These are phyloP conservation scores for Hyphodiscus hymeniophilus DNA, from an alignment of 495 filamentous ascomycete genomes.

Conservation along the genomic window DNA sequence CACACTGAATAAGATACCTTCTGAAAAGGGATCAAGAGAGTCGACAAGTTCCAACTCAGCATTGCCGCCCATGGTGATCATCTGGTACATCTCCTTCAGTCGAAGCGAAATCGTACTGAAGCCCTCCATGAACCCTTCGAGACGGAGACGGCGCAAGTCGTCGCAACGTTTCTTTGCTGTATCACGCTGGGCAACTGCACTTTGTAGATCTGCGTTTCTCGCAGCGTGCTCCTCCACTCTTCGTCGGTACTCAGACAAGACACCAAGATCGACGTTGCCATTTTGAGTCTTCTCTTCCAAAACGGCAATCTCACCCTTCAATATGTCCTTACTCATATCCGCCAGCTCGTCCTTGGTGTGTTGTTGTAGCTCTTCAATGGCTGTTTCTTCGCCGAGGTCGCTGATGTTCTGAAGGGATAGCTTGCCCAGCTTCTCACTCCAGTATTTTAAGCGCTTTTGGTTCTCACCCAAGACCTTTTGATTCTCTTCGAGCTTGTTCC, in stretches of 20 bases:
- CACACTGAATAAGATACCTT: slow-evolving; percentile 92
- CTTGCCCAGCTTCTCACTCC: slow-evolving; percentile 82
- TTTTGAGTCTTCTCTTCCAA: slow-evolving; percentile 92
- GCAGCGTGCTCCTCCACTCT: slow-evolving; percentile 79
- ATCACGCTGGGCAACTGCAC: slow-evolving; percentile 69
- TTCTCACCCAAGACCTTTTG: slow-evolving; percentile 83
- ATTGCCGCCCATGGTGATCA: slow-evolving; percentile 99
- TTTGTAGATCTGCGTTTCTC: slow-evolving; percentile 69
- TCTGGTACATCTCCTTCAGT: slow-evolving; percentile 99
- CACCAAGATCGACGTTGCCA: slow-evolving; percentile 78
- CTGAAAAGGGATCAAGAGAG: slow-evolving; percentile 89
- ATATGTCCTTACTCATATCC: slow-evolving; percentile 82
- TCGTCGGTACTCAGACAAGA: slow-evolving; percentile 88
- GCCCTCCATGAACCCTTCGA: slow-evolving; percentile 98
- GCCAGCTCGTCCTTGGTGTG: slow-evolving; percentile 86
- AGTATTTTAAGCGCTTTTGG: slow-evolving; percentile 75
- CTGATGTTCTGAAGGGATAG: slow-evolving; percentile 68
- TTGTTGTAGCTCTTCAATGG: slow-evolving; percentile 52
- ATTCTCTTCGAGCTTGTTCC: slow-evolving; percentile 93
- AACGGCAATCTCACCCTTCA: slow-evolving; percentile 81
- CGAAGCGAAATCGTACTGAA: slow-evolving; percentile 91
- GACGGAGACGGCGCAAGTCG: slow-evolving; percentile 75
- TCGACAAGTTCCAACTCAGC: slow-evolving; percentile 96
- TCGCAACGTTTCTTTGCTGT: slow-evolving; percentile 83
- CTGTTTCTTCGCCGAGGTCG: slow-evolving; percentile 48